A percentile compares a stretch with the other conserved stretches of the same genome.
Evolutionary conservation across 1,139 yeast genomes (phyloP).

Genomic region (Candida tetrigidarum): DNA sequence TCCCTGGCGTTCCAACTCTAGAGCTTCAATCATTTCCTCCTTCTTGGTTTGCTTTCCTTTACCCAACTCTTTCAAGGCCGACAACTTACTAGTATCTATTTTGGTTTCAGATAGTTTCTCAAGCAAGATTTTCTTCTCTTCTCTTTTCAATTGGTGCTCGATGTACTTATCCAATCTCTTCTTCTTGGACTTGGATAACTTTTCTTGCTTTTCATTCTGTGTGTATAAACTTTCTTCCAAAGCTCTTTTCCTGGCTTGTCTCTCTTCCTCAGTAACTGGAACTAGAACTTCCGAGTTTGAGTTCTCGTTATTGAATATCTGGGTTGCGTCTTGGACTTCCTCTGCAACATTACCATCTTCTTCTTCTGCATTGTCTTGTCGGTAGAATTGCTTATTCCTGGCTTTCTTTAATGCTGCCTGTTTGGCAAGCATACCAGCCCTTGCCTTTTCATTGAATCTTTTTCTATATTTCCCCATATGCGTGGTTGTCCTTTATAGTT

Average conservation of each 20-base stretch:
- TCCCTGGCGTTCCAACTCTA: conserved; percentile 75
- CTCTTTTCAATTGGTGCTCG: conserved; percentile 88
- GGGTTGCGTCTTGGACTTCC: conserved; percentile 8
- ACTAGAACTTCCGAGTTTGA: conserved; percentile 64
- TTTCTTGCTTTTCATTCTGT: conserved; percentile 62
- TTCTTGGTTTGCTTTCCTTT: conserved; percentile 72
- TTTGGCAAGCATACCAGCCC: conserved; percentile 83
- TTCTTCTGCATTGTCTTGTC: conserved; percentile 38
- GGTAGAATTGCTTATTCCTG: conserved; percentile 67
- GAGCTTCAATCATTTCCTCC: conserved; percentile 76
- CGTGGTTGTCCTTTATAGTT: background rate
- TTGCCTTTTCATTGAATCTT: conserved; percentile 84
- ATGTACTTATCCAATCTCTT: conserved; percentile 79
- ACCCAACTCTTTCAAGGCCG: conserved; percentile 78
- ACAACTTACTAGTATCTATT: conserved; percentile 70
- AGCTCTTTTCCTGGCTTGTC: conserved; percentile 64
- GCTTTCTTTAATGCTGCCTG: conserved; percentile 70
- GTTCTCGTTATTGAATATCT: conserved; percentile 30
- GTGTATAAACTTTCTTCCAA: conserved; percentile 59
- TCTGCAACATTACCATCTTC: conserved; percentile 20
- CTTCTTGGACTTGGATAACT: conserved; percentile 72
- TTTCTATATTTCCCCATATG: conserved; percentile 81
- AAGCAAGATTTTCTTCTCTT: conserved; percentile 80
- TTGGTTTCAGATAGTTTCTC: conserved; percentile 74
- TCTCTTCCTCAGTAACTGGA: conserved; percentile 59